Base-by-base conservation (phyloP, 768 basidiomycete species). In the Leccinellum albellum region DNA sequence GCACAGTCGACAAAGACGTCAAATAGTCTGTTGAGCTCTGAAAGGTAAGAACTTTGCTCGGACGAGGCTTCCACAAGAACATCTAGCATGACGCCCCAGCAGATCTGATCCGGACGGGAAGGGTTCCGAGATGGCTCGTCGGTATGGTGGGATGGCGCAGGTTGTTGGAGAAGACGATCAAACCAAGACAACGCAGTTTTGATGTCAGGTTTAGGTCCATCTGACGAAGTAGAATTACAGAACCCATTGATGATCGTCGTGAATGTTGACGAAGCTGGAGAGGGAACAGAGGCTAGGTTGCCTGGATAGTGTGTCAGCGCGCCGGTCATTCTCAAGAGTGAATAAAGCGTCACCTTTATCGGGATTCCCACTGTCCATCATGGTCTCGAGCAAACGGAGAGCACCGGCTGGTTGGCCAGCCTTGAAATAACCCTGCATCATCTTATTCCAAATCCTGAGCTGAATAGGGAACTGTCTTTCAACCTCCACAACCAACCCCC, bases 351-450 rank as follows among this genome's bases (percentile, higher is more conserved):
- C 21, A 68, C 64, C 55, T 64, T 59, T 49, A 37, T 61, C 8
- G 71, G 55, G 40, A 31, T 53, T 57, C 6, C 61, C 67, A 1
- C 80, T 74, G 55, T 81, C 77, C 70, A 93, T 74, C 88, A 94
- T 92, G 59, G 79, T 72, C 54, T 88, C 84, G 42, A 94, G 73
- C 3, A 94, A 70, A 23, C 70, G 82, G 10, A 93, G 64, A 9
- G 85, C 92, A 46, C 79, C 81, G 21, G 82, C 83, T 0, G 87
- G 79, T 51, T 83, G 72, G 1, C 84, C 84, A 37, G 76, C 79
- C 37, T 75, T 78, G 76, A 94, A 87, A 70, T 89, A 87, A 0
- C 85, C 79, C 49, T 84, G 78, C 33, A 94, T 83, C 86, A 92
- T 91, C 63, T 80, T 76, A 61, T 90, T 89, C 83, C 84, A 93